Evolutionary conservation across 2,329 filamentous ascomycete genomes (phyloP), one percentile per base, ranked within the genome.

Genomic region (Rutstroemia sp.): DNA sequence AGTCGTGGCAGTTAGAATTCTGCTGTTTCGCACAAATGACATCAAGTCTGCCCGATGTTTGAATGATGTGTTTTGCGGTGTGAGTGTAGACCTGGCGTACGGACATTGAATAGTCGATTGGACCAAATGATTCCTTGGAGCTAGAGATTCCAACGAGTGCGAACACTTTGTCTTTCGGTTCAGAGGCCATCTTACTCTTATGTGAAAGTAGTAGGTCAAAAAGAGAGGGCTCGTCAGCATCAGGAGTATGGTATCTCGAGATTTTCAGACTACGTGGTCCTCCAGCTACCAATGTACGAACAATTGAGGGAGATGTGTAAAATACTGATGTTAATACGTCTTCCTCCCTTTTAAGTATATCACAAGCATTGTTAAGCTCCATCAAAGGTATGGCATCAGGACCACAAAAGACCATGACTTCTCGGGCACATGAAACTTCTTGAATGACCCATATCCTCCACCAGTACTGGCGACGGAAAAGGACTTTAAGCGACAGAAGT

Each of bases 381-480:
- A 61, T 55, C 73, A 73, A 75, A 1, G 61, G 47, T 5, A 75
- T 69, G 1, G 51, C 51, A 4, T 73, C 65, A 0, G 57, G 39
- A 1, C 73, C 74, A 58, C 73, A 75, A 47, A 71, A 69, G 0
- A 77, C 63, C 4, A 58, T 64, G 5, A 69, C 70, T 3, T 61
- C 58, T 27, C 58, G 60, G 0, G 73, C 72, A 25, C 73, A 64
- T 0, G 70, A 68, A 14, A 76, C 69, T 59, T 75, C 74, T 59
- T 76, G 73, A 0, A 76, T 68, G 1, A 76, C 70, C 74, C 73
- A 75, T 0, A 73, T 68, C 4, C 72, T 63, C 45, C 67, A 70
- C 57, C 73, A 74, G 68, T 73, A 76, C 2, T 64, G 61, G 8
- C 72, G 62, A 49, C 70, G 63, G 64, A 76, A 74, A 2, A 75